phyloP scores from a whole-genome alignment of 768 basidiomycete genomes.

The Antrodiella citrinella region DNA sequence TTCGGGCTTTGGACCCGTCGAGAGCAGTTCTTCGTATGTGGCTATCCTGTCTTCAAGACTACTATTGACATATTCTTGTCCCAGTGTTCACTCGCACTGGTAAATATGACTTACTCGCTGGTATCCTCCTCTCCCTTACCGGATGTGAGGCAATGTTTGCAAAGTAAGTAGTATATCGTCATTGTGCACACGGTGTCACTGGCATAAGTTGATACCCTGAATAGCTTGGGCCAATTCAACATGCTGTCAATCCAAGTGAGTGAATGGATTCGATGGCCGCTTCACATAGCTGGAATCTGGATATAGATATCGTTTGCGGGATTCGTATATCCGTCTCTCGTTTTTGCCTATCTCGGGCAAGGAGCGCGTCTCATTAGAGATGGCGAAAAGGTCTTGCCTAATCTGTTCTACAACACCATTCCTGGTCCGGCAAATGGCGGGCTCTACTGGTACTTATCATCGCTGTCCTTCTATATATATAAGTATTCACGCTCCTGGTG shows the following conservation, averaged over 20 bases:
- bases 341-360: constrained; percentile 66
- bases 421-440: constrained; percentile 46
- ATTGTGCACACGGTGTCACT: no score
- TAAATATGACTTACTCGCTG: constrained; percentile 53
- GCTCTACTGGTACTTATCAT: constrained; percentile 47
- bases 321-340: constrained; percentile 51
- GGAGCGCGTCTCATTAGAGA: constrained; percentile 52
- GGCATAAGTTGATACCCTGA: no score
- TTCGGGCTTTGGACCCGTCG: constrained; percentile 61
- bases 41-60: not conserved
- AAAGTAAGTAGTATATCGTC: constrained; percentile 34
- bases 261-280: not conserved
- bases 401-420: constrained; percentile 59
- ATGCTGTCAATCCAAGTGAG: constrained; percentile 46
- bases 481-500: not conserved
- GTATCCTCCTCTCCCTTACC: constrained; percentile 59
- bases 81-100: constrained; percentile 58
- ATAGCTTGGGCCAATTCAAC: constrained; percentile 62
- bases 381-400: constrained; percentile 38
- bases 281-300: not conserved
- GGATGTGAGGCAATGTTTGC: constrained; percentile 66
- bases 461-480: not conserved
- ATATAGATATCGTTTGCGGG: constrained; percentile 41
- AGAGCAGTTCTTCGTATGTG: constrained; percentile 51
- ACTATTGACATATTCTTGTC: not conserved